Conservation (phyloP, 148 eudicot species). For the Nyssa sinensis region DNA sequence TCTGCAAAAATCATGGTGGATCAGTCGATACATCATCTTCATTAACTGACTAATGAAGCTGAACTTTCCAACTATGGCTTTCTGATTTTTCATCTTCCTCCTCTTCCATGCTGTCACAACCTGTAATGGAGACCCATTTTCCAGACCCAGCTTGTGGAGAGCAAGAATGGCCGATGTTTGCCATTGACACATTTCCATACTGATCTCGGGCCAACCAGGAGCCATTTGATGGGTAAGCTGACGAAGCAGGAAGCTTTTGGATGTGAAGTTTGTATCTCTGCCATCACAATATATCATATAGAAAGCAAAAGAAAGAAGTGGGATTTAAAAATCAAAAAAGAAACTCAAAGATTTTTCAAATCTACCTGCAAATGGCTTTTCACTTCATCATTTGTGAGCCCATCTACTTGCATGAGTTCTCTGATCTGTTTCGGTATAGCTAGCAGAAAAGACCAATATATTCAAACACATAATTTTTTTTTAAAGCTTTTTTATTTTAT, state of each 20-base stretch:
- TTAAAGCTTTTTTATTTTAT: too few relatives aligned
- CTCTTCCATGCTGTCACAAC: slow-evolving; percentile 27
- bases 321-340: too few relatives aligned
- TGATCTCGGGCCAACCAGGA: neutral
- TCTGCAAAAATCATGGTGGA: slow-evolving; percentile 19
- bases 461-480: too few relatives aligned
- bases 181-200: slow-evolving; percentile 9
- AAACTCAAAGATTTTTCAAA: too few relatives aligned
- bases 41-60: slow-evolving; percentile 4
- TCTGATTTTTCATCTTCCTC: slow-evolving; percentile 53
- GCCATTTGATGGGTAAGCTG: too few relatives aligned
- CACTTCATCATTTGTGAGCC: too few relatives aligned
- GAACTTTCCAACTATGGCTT: slow-evolving; percentile 33
- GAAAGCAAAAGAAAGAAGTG: too few relatives aligned
- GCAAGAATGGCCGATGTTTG: slow-evolving; percentile 14
- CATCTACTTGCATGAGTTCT: too few relatives aligned
- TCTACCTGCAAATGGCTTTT: too few relatives aligned
- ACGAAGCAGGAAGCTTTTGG: slow-evolving; percentile 37
- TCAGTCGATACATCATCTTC: neutral
- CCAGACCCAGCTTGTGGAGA: slow-evolving; percentile 41
- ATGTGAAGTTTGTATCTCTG: slow-evolving; percentile 67
- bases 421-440: too few relatives aligned
- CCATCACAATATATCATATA: too few relatives aligned
- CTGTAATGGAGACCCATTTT: slow-evolving; percentile 29
- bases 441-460: too few relatives aligned